Base-by-base conservation (phyloP, 371 early-diverging fungal species). In the Conidiobolus incongruus region DNA sequence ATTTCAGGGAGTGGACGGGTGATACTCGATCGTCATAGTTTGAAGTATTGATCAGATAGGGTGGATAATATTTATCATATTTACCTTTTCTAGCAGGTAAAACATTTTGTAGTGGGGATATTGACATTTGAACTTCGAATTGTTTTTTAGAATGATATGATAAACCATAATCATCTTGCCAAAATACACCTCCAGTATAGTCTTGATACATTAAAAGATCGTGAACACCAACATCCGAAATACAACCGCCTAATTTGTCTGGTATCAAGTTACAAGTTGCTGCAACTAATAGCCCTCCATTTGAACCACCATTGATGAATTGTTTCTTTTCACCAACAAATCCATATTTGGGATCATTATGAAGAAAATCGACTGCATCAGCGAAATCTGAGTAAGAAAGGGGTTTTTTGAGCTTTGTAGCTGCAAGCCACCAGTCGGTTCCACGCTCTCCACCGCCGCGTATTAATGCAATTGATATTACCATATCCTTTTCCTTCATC, bases 281-380 rank as follows among this genome's bases (percentile, higher is more conserved):
- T 17, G 47, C 56, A 21, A 74, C 70, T 17, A 67, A 44, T 37
- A 70, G 42, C 40, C 81, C 81, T 38, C 74, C 78, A 51, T 77
- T 75, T 12, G 75, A 75, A 0, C 66, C 81, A 47, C 77, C 77
- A 36, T 76, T 71, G 47, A 77, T 77, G 20, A 66, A 60, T 20
- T 74, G 46, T n/a, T 48, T 49, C 26, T 62, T 58, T 5, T 60
- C 32, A 28, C 40, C n/a, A 1, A 67, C 62, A 42, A 56, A 60
- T 16, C 59, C 55, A n/a, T n/a, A n/a, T n/a, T n/a, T n/a, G n/a
- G n/a, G n/a, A n/a, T n/a, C n/a, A n/a, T 56, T 48, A 23, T 48
- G 49, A 22, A 67, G 43, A 39, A 56, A 61, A 46, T 54, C 51
- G 38, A 65, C 62, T 3, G 62, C 67, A 16, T 46, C 54, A 44